Evolutionary conservation across 371 early-diverging fungal species (phyloP).

Genomic region (Mortierella sp.): DNA sequence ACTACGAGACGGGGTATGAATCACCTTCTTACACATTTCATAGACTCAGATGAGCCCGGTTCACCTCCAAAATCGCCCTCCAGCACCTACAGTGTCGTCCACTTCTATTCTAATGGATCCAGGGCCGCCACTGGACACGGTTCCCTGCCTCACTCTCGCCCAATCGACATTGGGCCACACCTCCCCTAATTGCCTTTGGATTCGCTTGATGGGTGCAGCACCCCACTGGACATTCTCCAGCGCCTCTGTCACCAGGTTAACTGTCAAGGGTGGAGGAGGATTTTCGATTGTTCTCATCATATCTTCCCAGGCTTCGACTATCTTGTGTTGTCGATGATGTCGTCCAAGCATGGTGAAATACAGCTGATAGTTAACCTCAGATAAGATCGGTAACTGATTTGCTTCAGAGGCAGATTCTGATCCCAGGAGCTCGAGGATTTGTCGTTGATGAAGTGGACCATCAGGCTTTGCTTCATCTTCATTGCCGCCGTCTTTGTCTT

Average conservation of each 20-base stretch:
- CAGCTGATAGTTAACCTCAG: conserved; percentile 37
- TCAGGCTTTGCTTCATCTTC: conserved; percentile 1
- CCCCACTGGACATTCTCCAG: conserved; percentile 55
- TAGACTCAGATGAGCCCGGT: too few relatives aligned
- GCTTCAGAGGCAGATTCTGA: background rate
- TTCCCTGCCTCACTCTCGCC: background rate
- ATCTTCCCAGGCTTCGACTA: conserved; percentile 42
- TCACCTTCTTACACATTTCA: background rate
- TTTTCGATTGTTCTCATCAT: conserved; percentile 37
- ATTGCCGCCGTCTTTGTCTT: background rate
- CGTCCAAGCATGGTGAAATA: conserved; percentile 44
- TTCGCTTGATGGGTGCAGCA: conserved; percentile 32
- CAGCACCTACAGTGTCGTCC: conserved; percentile 16
- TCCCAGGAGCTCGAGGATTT: background rate
- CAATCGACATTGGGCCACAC: conserved; percentile 38
- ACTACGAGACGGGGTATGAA: background rate
- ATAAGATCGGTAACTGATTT: conserved; percentile 3
- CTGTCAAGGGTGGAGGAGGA: conserved; percentile 14
- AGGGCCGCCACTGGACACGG: background rate
- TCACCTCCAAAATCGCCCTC: conserved; percentile 23
- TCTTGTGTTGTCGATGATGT: conserved; percentile 48
- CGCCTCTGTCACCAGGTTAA: conserved; percentile 33
- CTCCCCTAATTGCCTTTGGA: conserved; percentile 26
- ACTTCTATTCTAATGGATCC: background rate
- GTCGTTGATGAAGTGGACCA: background rate